These are phyloP conservation scores for Lepiota venenata DNA, from an alignment of 768 basidiomycete species.

Conservation along the genomic window DNA sequence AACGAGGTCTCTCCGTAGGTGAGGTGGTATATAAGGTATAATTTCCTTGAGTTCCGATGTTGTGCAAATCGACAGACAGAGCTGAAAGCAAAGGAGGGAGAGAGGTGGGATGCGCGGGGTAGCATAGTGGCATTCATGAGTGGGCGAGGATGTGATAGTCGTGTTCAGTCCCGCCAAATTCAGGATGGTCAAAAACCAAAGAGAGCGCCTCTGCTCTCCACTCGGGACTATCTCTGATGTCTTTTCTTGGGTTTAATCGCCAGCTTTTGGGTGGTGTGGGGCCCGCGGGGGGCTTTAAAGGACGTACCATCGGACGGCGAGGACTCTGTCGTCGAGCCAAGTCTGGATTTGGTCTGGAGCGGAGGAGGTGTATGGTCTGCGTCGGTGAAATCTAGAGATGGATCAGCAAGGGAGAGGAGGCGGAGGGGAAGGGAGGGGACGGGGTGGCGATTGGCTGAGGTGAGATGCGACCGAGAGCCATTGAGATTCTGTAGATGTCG, in stretches of 20 bases:
- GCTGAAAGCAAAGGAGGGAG: slow-evolving; percentile 53
- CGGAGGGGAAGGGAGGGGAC: slow-evolving; percentile 43
- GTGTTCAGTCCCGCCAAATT: not conserved
- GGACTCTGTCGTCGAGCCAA: not conserved
- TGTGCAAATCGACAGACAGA: slow-evolving; percentile 37
- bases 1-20: slow-evolving; percentile 56
- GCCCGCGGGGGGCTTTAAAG: slow-evolving; percentile 28
- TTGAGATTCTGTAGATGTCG: slow-evolving; percentile 57
- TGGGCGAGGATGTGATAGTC: slow-evolving; percentile 14
- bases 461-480: slow-evolving; percentile 30
- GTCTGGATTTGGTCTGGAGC: not conserved
- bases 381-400: slow-evolving; percentile 14
- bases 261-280: slow-evolving; percentile 59
- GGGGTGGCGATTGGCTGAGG: slow-evolving; percentile 28
- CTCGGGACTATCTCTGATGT: slow-evolving; percentile 24
- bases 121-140: not conserved
- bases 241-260: slow-evolving; percentile 32
- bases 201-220: slow-evolving; percentile 61
- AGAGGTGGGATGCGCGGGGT: slow-evolving; percentile 44
- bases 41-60: slow-evolving; percentile 44
- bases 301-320: slow-evolving; percentile 5
- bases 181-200: slow-evolving; percentile 39
- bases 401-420: slow-evolving; percentile 28
- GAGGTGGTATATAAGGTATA: slow-evolving; percentile 49
- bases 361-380: slow-evolving; percentile 2